Percentiles rank a stretch among this genome's conserved stretches.
These are phyloP conservation scores for Xylaria sp. DNA, from an alignment of 2,329 filamentous ascomycete genomes.

Conservation along the genomic window DNA sequence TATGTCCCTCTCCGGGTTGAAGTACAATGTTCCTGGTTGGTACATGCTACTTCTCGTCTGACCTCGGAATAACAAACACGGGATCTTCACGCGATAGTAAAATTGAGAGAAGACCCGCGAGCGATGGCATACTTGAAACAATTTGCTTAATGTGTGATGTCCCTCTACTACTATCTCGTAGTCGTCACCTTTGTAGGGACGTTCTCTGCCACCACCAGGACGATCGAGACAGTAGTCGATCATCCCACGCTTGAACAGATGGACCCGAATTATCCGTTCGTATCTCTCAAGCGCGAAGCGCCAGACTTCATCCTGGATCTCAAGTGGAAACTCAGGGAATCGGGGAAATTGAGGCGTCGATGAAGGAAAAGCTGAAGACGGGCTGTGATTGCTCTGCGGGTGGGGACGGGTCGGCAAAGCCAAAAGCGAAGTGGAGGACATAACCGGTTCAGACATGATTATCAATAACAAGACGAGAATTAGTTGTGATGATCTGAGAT, in stretches of 20 bases:
- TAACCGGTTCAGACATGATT: no score
- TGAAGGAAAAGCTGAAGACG: neutral
- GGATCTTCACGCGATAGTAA: neutral
- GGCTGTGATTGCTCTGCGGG: no score
- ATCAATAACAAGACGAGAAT: no score
- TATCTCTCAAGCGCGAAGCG: neutral
- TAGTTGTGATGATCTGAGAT: no score
- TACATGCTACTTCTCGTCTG: neutral
- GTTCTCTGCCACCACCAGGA: neutral
- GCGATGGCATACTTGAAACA: neutral
- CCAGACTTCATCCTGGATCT: neutral
- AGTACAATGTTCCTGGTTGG: neutral
- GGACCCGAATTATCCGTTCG: neutral
- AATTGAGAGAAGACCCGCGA: neutral
- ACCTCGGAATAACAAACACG: neutral
- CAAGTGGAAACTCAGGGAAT: neutral
- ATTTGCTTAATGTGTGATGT: neutral
- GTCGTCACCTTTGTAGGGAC: neutral
- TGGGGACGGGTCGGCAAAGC: no score
- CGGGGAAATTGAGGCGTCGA: neutral
- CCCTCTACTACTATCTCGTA: neutral
- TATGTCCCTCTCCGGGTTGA: neutral
- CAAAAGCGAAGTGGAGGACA: no score
- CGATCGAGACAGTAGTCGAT: no score
- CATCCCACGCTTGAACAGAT: neutral